Conservation (phyloP, 768 basidiomycete species). For the Butyriboletus loyo region DNA sequence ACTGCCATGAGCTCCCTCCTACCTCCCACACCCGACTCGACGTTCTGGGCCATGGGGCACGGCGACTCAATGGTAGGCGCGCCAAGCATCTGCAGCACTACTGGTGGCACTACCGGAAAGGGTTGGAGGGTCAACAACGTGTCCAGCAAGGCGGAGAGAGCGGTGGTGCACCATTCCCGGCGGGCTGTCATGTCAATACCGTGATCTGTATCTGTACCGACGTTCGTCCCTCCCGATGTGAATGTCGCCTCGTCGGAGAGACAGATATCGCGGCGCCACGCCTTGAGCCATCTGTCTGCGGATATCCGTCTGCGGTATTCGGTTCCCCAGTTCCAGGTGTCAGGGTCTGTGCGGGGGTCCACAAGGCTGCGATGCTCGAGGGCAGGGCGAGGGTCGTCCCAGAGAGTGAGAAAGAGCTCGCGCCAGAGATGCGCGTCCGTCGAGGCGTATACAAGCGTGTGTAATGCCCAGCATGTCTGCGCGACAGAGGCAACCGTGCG, state of each 20-base stretch:
- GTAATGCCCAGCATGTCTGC: conserved; percentile 36
- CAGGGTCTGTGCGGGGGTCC: conserved; percentile 20
- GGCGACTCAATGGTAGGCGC: conserved; percentile 7
- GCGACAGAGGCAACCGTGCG: conserved; percentile 36
- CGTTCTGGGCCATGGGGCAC: conserved; percentile 9
- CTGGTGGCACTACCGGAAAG: conserved; percentile 24
- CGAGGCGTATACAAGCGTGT: conserved; percentile 34
- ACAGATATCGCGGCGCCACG: conserved; percentile 21
- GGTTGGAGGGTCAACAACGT: conserved; percentile 34
- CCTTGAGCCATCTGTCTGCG: conserved; percentile 23
- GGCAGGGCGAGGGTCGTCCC: conserved; percentile 48
- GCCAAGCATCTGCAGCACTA: conserved; percentile 18
- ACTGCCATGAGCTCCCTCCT: conserved; percentile 24
- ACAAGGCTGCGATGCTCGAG: conserved; percentile 25
- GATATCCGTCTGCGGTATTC: conserved; percentile 24
- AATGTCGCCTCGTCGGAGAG: background rate
- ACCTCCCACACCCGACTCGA: background rate
- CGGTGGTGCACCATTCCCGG: background rate
- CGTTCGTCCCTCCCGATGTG: background rate
- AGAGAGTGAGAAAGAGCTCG: conserved; percentile 44
- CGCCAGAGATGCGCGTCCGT: conserved; percentile 44
- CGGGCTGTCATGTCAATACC: too few species aligned
- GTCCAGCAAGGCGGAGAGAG: conserved; percentile 33
- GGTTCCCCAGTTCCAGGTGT: conserved; percentile 21
- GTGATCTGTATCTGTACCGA: background rate